phyloP scores from a whole-genome alignment of 1,139 yeast species.

The Yamadazyma sp. region DNA sequence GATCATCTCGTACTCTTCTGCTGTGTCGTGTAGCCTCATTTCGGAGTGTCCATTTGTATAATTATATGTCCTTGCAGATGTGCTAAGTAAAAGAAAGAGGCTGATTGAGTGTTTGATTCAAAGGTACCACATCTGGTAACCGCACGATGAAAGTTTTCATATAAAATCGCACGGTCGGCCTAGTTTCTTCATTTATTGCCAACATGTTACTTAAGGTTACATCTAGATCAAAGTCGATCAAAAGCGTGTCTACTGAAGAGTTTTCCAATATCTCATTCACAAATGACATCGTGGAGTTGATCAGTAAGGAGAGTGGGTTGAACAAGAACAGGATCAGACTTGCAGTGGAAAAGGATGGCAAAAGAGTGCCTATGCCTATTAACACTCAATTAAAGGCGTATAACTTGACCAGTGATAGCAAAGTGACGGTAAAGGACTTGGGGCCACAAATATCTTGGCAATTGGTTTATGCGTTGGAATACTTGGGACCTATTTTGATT shows the following conservation, averaged over 20 bases:
- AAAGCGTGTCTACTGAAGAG: slow-evolving; percentile 36
- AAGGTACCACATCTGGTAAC: not conserved
- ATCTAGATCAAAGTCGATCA: slow-evolving; percentile 53
- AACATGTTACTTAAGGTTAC: slow-evolving; percentile 28
- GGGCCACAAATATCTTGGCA: slow-evolving; percentile 95
- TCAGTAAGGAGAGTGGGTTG: slow-evolving; percentile 44
- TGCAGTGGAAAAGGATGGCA: slow-evolving; percentile 31
- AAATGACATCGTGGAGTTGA: slow-evolving; percentile 31
- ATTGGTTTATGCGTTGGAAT: slow-evolving; percentile 82
- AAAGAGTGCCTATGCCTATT: slow-evolving; percentile 34
- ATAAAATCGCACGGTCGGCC: too few species aligned
- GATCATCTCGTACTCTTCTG: slow-evolving; percentile 18
- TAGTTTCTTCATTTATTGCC: not conserved
- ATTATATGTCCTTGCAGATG: not conserved
- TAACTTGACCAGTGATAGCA: slow-evolving; percentile 27
- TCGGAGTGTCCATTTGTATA: not conserved
- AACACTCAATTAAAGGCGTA: slow-evolving; percentile 31
- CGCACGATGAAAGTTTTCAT: not conserved
- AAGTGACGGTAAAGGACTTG: slow-evolving; percentile 66
- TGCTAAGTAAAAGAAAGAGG: not conserved
- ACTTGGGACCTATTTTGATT: slow-evolving; percentile 81
- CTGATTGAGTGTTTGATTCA: too few species aligned
- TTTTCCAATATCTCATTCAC: slow-evolving; percentile 30
- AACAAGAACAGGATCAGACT: slow-evolving; percentile 32
- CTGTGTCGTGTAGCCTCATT: not conserved